Base-by-base conservation (phyloP, 148 eudicot species). In the Amaranthus hypochondriacus region DNA sequence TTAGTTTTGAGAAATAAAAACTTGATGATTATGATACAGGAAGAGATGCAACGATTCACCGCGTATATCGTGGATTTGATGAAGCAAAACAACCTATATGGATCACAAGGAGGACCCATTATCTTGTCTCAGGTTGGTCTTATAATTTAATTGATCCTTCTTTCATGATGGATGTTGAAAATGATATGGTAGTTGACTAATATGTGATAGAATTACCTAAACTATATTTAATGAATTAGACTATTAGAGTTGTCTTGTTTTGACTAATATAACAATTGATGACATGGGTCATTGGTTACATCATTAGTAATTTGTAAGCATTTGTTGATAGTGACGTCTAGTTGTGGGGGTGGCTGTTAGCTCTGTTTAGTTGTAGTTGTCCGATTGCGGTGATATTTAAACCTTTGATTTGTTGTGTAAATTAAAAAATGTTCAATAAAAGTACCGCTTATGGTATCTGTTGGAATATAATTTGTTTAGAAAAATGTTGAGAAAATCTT, bases 91-190 rank as follows among this genome's bases (percentile, higher is more conserved):
- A 82, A 82, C 21, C 86, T 95, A 4, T 95, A 82, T 81, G 99
- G 91, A 68, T 90, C 99, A 7, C 97, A 95, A 83, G 99, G 97
- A n/a, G 99, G 99, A 62, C 99, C 99, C 1, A 92, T 95, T 56
- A 92, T 95, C 75, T 77, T 95, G 61, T 92, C 99, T 28, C 99
- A 95, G 96, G 99, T 95, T 79, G 18, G 59, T 76, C 78, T 62
- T n/a, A 21, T 13, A 7, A 56, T 76, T 78, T 69, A 49, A 14
- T 15, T 5, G 56, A 28, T 48, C 9, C 50, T 56, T 46, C 6
- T 39, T 28, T 56, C 39, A 21, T 75, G 62, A 53, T 65, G 44
- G 59, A 55, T 79, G 75, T 56, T 73, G 53, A 65, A 67, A 59
- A 42, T 3, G 47, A 52, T 80, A 48, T 67, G 73, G 76, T 80